A percentile compares a stretch with the other conserved stretches of the same genome.
These are phyloP conservation scores for Leavenworthia alabamica DNA, from an alignment of 345 rosid genomes.

Conservation along the genomic window DNA sequence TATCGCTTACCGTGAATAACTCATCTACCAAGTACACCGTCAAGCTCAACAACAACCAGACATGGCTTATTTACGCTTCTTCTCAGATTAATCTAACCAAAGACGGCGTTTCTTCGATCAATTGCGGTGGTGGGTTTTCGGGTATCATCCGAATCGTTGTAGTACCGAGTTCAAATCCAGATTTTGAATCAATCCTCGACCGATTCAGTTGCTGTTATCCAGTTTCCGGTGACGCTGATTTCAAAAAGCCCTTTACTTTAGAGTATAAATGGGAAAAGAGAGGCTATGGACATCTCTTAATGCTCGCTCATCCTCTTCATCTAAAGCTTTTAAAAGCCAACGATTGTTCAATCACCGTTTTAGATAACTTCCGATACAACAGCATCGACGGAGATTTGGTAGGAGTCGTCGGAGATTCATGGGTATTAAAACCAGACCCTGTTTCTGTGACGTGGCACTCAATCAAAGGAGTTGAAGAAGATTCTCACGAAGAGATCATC, in stretches of 20 bases:
- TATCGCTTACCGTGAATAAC: conserved; percentile 42
- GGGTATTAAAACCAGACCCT: conserved; percentile 57
- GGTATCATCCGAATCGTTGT: conserved; percentile 60
- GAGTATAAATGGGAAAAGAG: conserved; percentile 81
- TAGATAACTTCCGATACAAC: conserved; percentile 51
- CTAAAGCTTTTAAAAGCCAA: conserved; percentile 42
- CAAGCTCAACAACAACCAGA: conserved; percentile 70
- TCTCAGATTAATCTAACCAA: conserved; percentile 49
- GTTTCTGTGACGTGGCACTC: conserved; percentile 90
- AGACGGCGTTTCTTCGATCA: conserved; percentile 37
- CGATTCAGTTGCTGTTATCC: conserved; percentile 82
- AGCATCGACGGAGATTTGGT: conserved; percentile 89
- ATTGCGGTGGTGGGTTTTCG: conserved; percentile 40
- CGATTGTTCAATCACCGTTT: conserved; percentile 38
- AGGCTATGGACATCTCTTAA: conserved; percentile 86
- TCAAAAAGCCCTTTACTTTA: conserved; percentile 60
- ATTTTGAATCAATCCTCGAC: conserved; percentile 54
- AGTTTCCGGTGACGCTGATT: conserved; percentile 59
- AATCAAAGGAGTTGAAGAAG: conserved; percentile 51
- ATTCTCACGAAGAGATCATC: conserved; percentile 45
- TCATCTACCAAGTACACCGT: conserved; percentile 55
- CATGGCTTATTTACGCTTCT: conserved; percentile 78
- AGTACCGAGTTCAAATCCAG: conserved; percentile 42
- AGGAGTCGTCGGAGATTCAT: conserved; percentile 75
- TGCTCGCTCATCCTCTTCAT: conserved; percentile 93